Base-by-base conservation (phyloP, 495 filamentous ascomycete species). In the Extremus antarcticus region DNA sequence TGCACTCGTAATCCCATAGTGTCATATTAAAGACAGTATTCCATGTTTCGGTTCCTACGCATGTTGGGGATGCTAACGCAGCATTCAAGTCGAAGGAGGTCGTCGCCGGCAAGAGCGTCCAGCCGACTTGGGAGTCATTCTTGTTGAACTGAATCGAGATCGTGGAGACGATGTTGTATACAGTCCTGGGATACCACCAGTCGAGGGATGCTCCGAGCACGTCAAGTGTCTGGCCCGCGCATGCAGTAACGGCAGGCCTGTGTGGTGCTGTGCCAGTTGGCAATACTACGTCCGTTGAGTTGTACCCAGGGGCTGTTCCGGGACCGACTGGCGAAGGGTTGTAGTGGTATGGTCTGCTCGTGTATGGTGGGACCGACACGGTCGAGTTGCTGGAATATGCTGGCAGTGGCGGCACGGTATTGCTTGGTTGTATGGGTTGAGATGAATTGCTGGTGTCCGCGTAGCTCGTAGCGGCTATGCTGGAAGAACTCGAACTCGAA, bases 41-140 rank as follows among this genome's bases (percentile, higher is more conserved):
- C 41, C 25, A 60, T 1, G 47, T 41, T 32, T 47, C 1, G 19
- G 51, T 58, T 3, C 22, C 50, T 7, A 55, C 39, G 54, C 58
- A 63, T 19, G 45, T 43, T 17, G 51, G 40, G 16, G 25, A 29
- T 11, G 38, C 45, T 1, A 68, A 13, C 13, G 56, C 55, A 17
- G 59, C 60, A 11, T 58, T 57, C 1, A 70, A 45, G 39, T 70
- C 56, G 53, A 70, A 67, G 8, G 66, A 49, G 1, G 58, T 60
- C n/a, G 58, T 39, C 11, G 53, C 53, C n/a, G 58, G 47, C 2
- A 53, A 25, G 1, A 53, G 8, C 7, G 53, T 47, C 58, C 58
- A 60, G 8, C 39, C 47, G 11, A 53, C 55, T 15, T 16, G 16
- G 8, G 57, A 43, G 39, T 35, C 53, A 45, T 56, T 60, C 2